phyloP scores from a whole-genome alignment of 2,329 filamentous ascomycete species.

The Aspergillus sp. region DNA sequence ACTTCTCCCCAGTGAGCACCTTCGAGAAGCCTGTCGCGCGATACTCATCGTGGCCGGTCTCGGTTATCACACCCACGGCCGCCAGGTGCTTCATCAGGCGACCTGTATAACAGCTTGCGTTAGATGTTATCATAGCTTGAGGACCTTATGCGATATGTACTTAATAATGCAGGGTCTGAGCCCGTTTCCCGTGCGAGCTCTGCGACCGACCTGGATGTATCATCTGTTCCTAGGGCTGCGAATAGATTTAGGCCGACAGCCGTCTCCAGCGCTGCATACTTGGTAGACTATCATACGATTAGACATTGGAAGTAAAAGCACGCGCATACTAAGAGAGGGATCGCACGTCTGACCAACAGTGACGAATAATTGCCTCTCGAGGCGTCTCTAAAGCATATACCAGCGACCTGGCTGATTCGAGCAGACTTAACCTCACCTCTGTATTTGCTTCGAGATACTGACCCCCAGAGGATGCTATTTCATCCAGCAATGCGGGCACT shows the following conservation, averaged over 20 bases:
- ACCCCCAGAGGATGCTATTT: conserved; percentile 6
- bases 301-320: too few relatives aligned
- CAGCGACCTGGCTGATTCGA: conserved; percentile 18
- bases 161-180: conserved; percentile 18
- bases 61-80: conserved; percentile 35
- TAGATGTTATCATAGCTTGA: too few relatives aligned
- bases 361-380: conserved; percentile 49
- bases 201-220: conserved; percentile 19
- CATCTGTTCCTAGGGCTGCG: conserved; percentile 18
- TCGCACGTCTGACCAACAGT: conserved; percentile 45
- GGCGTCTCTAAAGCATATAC: conserved; percentile 44
- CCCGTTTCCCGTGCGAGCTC: conserved; percentile 22
- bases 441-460: conserved; percentile 1
- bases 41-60: conserved; percentile 34
- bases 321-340: too few relatives aligned
- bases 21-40: conserved; percentile 32
- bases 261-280: conserved; percentile 24
- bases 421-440: conserved; percentile 9
- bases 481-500: conserved; percentile 8
- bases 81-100: conserved; percentile 36
- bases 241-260: conserved; percentile 23
- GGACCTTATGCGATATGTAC: conserved; percentile 3
- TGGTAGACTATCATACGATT: conserved; percentile 8
- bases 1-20: conserved; percentile 24
- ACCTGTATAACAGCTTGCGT: conserved; percentile 1